Conservation (phyloP, 2,329 filamentous ascomycete genomes). For the Apiospora aurea region DNA sequence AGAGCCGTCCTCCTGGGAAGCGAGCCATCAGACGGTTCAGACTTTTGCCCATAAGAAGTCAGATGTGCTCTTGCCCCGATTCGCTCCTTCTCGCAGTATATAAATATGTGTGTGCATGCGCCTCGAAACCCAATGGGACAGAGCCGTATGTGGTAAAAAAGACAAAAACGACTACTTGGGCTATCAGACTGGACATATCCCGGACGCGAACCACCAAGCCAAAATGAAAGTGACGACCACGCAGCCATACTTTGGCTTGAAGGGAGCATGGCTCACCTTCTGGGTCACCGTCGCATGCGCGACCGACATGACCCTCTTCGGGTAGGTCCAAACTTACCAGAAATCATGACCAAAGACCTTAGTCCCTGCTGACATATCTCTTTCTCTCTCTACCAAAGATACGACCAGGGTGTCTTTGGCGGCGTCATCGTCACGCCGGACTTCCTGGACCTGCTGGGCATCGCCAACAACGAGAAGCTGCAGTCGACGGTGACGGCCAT, state of each 20-base stretch:
- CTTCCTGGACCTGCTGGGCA: slow-evolving; percentile 54
- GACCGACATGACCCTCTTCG: slow-evolving; percentile 39
- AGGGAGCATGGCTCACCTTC: slow-evolving; percentile 36
- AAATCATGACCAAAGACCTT: background rate
- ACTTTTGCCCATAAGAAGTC: background rate
- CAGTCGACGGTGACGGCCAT: slow-evolving; percentile 60
- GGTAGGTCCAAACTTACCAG: slow-evolving; percentile 29
- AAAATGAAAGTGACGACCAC: slow-evolving; percentile 24
- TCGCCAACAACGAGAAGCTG: slow-evolving; percentile 41
- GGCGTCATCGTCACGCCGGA: slow-evolving; percentile 61
- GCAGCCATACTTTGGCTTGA: slow-evolving; percentile 34
- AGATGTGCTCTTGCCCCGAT: background rate
- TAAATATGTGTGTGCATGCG: background rate
- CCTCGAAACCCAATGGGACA: background rate
- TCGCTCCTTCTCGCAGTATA: background rate
- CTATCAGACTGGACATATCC: background rate
- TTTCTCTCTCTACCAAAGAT: slow-evolving; percentile 30
- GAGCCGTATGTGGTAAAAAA: background rate
- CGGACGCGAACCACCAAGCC: background rate
- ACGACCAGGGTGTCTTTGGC: slow-evolving; percentile 60
- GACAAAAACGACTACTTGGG: background rate
- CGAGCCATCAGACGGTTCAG: background rate
- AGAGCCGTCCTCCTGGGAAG: background rate
- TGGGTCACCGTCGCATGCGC: slow-evolving; percentile 36
- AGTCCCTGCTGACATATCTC: background rate